A percentile compares a stretch with the other conserved stretches of the same genome.
These are phyloP conservation scores for Cyclotella baltica DNA, from an alignment of 108 stramenopile genomes.

Conservation along the genomic window DNA sequence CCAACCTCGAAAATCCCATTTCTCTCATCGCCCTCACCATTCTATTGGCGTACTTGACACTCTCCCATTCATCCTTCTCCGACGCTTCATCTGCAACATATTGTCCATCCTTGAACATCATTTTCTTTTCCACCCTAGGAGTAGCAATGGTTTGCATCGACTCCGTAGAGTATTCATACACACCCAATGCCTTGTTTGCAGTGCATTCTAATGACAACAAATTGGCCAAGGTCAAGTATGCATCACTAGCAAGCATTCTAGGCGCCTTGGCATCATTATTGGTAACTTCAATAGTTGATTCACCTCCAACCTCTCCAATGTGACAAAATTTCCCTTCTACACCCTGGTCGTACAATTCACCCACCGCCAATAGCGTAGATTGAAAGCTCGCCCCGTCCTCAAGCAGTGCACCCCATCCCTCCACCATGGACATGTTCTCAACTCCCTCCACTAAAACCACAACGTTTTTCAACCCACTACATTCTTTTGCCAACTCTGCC, in stretches of 20 bases:
- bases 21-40: slow-evolving; percentile 77
- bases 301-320: slow-evolving; percentile 26
- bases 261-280: slow-evolving; percentile 35
- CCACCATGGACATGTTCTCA: slow-evolving; percentile 21
- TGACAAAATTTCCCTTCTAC: slow-evolving; percentile 69
- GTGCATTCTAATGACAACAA: slow-evolving; percentile 70
- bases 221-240: slow-evolving; percentile 70
- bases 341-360: slow-evolving; percentile 58
- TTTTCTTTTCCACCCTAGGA: slow-evolving; percentile 24
- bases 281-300: slow-evolving; percentile 11
- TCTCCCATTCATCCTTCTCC: slow-evolving; percentile 28
- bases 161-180: slow-evolving; percentile 19
- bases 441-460: slow-evolving; percentile 65
- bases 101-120: slow-evolving; percentile 18
- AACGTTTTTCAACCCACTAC: slow-evolving; percentile 61
- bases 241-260: slow-evolving; percentile 64
- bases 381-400: slow-evolving; percentile 32
- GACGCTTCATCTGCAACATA: not conserved
- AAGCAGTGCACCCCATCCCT: slow-evolving; percentile 55
- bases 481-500: slow-evolving; percentile 42
- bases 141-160: slow-evolving; percentile 13
- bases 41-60: slow-evolving; percentile 48
- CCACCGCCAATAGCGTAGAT: slow-evolving; percentile 76
- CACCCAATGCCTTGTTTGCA: slow-evolving; percentile 47
- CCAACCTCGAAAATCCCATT: slow-evolving; percentile 70